phyloP scores from a whole-genome alignment of 2,329 filamentous ascomycete species.

The Calonectria pteridis region DNA sequence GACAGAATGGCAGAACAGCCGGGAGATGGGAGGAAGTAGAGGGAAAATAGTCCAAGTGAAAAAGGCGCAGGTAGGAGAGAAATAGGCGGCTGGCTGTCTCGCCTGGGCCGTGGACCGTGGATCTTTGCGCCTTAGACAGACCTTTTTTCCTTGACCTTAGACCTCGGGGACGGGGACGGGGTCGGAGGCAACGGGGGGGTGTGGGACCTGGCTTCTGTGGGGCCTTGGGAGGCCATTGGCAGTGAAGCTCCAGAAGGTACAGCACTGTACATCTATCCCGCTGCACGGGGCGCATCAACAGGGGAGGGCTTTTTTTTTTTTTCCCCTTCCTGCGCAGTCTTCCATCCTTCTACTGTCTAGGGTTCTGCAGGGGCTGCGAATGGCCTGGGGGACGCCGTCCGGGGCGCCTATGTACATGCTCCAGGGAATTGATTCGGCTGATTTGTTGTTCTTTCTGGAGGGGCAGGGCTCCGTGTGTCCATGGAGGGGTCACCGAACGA shows the following conservation, averaged over 20 bases:
- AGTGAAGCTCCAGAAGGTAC: slow-evolving; percentile 17
- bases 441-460: slow-evolving; percentile 4
- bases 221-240: slow-evolving; percentile 20
- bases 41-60: slow-evolving; percentile 43
- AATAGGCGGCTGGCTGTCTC: slow-evolving; percentile 25
- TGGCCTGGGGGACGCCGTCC: slow-evolving; percentile 11
- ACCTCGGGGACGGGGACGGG: slow-evolving; percentile 28
- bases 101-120: slow-evolving; percentile 19
- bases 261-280: slow-evolving; percentile 7
- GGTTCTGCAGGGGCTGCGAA: slow-evolving; percentile 10
- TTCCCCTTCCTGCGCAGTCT: neutral
- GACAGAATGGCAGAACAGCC: slow-evolving; percentile 46
- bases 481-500: neutral
- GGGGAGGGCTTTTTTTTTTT: slow-evolving; percentile 7
- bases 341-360: slow-evolving; percentile 4
- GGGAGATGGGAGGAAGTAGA: slow-evolving; percentile 50
- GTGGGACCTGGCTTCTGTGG: slow-evolving; percentile 19
- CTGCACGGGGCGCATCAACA: slow-evolving; percentile 24
- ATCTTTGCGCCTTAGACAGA: slow-evolving; percentile 23
- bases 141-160: slow-evolving; percentile 18
- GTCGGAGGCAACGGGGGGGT: slow-evolving; percentile 28
- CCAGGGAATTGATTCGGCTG: neutral
- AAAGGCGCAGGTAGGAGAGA: slow-evolving; percentile 52
- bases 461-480: neutral
- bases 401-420: slow-evolving; percentile 13